Conservation (phyloP, 345 rosid genomes). For the Conringia planisiliqua region DNA sequence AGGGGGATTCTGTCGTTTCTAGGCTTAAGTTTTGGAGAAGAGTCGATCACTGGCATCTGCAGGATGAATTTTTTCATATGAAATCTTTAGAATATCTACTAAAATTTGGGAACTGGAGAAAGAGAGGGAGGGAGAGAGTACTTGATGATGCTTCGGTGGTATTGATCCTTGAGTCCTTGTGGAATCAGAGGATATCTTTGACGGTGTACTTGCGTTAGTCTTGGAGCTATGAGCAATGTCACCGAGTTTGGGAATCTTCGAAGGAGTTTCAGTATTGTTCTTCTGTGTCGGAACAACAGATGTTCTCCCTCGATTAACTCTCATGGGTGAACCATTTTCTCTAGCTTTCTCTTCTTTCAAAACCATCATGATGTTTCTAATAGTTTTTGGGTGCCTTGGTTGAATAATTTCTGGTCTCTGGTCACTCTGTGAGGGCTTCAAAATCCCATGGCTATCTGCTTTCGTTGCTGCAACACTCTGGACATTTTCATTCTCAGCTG, state of each 20-base stretch:
- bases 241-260: slow-evolving; percentile 63
- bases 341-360: slow-evolving; percentile 87
- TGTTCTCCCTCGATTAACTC: slow-evolving; percentile 56
- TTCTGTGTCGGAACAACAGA: slow-evolving; percentile 46
- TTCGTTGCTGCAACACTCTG: slow-evolving; percentile 36
- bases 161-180: slow-evolving; percentile 48
- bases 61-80: slow-evolving; percentile 11
- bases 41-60: slow-evolving; percentile 64
- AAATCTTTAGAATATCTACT: slow-evolving; percentile 1
- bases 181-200: slow-evolving; percentile 53
- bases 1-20: slow-evolving; percentile 61
- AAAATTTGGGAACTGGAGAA: neutral
- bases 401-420: slow-evolving; percentile 46
- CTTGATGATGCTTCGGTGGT: slow-evolving; percentile 66
- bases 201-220: slow-evolving; percentile 45
- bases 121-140: slow-evolving; percentile 25
- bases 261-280: slow-evolving; percentile 52
- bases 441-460: slow-evolving; percentile 46
- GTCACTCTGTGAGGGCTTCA: slow-evolving; percentile 43
- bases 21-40: slow-evolving; percentile 62
- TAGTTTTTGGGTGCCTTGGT: slow-evolving; percentile 78
- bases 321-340: slow-evolving; percentile 83
- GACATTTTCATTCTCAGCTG: slow-evolving; percentile 46
- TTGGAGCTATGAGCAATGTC: slow-evolving; percentile 48
- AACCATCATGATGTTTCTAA: slow-evolving; percentile 82